phyloP scores from a whole-genome alignment of 163 green algal species.

The Scenedesmus sp. region DNA sequence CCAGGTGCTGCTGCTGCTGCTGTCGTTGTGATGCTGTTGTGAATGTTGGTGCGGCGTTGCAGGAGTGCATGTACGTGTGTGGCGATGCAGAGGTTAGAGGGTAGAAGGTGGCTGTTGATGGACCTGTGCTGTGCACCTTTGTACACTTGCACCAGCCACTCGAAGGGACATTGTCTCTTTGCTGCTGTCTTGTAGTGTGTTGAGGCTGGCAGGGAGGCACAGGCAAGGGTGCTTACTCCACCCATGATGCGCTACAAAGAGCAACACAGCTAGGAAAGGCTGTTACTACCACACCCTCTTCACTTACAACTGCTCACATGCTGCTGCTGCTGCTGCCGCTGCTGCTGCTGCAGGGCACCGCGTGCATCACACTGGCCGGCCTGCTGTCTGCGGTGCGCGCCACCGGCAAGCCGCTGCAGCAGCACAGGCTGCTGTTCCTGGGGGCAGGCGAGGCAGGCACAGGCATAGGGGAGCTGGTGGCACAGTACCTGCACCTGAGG shows the following conservation, averaged over 20 bases:
- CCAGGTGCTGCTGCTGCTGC: not conserved
- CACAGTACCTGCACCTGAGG: constrained; percentile 20
- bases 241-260: too few relatives aligned
- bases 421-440: constrained; percentile 82
- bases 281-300: not conserved
- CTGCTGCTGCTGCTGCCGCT: not conserved
- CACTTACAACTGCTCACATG: not conserved
- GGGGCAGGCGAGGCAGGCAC: constrained; percentile 88
- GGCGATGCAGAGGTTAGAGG: too few relatives aligned
- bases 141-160: too few relatives aligned
- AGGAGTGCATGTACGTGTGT: not conserved
- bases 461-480: constrained; percentile 85
- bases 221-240: too few relatives aligned
- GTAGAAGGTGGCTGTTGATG: too few relatives aligned
- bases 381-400: constrained; percentile 72
- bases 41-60: not conserved
- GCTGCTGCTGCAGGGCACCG: constrained; percentile 54
- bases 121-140: too few relatives aligned
- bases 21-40: not conserved
- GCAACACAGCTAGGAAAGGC: too few relatives aligned
- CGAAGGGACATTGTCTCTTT: too few relatives aligned
- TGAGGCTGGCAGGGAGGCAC: too few relatives aligned
- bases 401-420: constrained; percentile 47
- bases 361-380: constrained; percentile 77
- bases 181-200: too few relatives aligned